phyloP scores from a whole-genome alignment of 2,329 filamentous ascomycete species.

The Cladosporium colombiae region DNA sequence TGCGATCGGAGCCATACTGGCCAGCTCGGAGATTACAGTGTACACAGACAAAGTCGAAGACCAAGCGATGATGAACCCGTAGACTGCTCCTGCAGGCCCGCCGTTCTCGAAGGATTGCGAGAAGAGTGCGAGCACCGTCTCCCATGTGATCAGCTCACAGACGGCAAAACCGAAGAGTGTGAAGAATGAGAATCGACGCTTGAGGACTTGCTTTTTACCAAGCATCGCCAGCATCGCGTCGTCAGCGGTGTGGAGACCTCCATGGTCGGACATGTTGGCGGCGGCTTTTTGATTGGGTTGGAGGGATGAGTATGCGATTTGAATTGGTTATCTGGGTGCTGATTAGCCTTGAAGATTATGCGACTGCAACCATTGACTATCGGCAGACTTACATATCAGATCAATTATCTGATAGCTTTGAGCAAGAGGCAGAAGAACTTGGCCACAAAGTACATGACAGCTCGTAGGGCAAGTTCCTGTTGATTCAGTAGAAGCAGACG shows the following conservation, averaged over 20 bases:
- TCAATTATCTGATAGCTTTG: constrained; percentile 34
- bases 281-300: background rate
- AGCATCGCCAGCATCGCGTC: constrained; percentile 43
- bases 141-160: constrained; percentile 50
- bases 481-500: background rate
- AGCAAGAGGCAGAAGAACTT: constrained; percentile 38
- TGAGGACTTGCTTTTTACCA: constrained; percentile 50
- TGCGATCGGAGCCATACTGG: constrained; percentile 50
- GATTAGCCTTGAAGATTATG: background rate
- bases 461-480: background rate
- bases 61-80: constrained; percentile 56
- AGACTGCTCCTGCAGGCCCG: constrained; percentile 52
- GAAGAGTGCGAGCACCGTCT: constrained; percentile 49
- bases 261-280: constrained; percentile 11
- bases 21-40: constrained; percentile 50
- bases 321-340: background rate
- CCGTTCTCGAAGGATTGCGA: constrained; percentile 47
- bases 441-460: constrained; percentile 13
- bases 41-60: constrained; percentile 51
- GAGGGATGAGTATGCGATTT: background rate
- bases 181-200: constrained; percentile 46
- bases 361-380: background rate
- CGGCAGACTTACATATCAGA: background rate
- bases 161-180: constrained; percentile 49
- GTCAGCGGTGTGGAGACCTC: constrained; percentile 31